Evolutionary conservation across 257 asterid genomes (phyloP).

Genomic region (Solanum bulbocastanum): DNA sequence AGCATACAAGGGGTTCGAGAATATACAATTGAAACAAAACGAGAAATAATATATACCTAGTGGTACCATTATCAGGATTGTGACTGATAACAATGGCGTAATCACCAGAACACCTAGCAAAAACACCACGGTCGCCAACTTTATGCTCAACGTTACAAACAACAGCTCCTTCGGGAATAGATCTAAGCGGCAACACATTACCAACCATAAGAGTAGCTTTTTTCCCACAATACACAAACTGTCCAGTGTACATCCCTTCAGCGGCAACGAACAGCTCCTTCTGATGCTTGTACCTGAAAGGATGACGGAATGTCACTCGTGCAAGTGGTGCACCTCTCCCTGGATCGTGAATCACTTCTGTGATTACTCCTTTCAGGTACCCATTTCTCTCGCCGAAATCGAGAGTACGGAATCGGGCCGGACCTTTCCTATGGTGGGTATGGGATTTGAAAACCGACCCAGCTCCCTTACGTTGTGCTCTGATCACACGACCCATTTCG

Average conservation of each 20-base stretch:
- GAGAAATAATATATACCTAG: not conserved
- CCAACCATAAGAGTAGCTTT: slow-evolving; percentile 22
- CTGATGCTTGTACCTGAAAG: slow-evolving; percentile 16
- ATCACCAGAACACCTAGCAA: slow-evolving; percentile 20
- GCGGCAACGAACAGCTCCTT: slow-evolving; percentile 14
- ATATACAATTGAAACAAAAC: not conserved
- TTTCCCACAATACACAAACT: slow-evolving; percentile 20
- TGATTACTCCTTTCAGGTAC: slow-evolving; percentile 14
- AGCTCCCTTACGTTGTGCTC: slow-evolving; percentile 26
- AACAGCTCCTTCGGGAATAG: slow-evolving; percentile 19
- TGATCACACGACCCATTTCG: slow-evolving; percentile 21
- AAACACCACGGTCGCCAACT: slow-evolving; percentile 16
- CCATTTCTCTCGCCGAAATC: slow-evolving; percentile 26
- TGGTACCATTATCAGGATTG: slow-evolving; percentile 21
- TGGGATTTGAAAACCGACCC: slow-evolving; percentile 22
- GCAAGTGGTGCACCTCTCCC: slow-evolving; percentile 27
- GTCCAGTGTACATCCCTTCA: slow-evolving; percentile 9
- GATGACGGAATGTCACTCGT: slow-evolving; percentile 14
- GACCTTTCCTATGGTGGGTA: slow-evolving; percentile 24
- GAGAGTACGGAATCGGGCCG: slow-evolving; percentile 17
- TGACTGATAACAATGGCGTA: slow-evolving; percentile 22
- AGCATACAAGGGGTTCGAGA: not conserved
- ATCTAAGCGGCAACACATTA: slow-evolving; percentile 18
- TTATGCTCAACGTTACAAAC: slow-evolving; percentile 21
- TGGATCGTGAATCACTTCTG: slow-evolving; percentile 23